Evolutionary conservation across 805 yeast species (phyloP).

Genomic region (Cyberlindnera lachancei): DNA sequence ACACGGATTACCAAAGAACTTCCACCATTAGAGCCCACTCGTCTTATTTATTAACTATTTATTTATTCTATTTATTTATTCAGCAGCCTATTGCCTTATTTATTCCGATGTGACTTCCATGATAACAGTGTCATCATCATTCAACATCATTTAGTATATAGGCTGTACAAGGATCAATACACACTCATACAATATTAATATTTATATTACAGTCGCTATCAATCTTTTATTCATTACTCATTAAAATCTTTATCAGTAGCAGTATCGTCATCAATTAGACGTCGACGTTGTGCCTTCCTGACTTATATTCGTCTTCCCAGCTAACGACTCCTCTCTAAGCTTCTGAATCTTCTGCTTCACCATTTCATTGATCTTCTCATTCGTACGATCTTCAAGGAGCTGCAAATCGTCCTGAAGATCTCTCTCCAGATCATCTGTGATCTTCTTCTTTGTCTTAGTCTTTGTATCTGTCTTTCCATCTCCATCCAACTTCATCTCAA

Average conservation of each 20-base stretch:
- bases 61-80: slow-evolving; percentile 6
- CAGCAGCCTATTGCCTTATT: no score
- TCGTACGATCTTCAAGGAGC: slow-evolving; percentile 33
- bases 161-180: no score
- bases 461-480: no score
- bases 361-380: slow-evolving; percentile 30
- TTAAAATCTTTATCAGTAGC: no score
- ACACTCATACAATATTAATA: no score
- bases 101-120: not conserved
- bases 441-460: slow-evolving; percentile 9
- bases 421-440: slow-evolving; percentile 30
- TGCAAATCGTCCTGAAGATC: slow-evolving; percentile 32
- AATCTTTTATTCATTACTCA: no score
- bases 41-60: no score
- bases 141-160: no score
- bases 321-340: slow-evolving; percentile 3
- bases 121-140: not conserved
- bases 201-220: no score
- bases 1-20: slow-evolving; percentile 42
- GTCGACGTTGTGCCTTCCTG: no score
- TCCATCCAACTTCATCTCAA: no score
- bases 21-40: slow-evolving; percentile 14
- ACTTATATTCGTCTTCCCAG: not conserved
- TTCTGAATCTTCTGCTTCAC: slow-evolving; percentile 29
- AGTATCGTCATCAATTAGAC: no score